Conservation (phyloP, 768 basidiomycete species). For the Phlegmacium glaucopus region DNA sequence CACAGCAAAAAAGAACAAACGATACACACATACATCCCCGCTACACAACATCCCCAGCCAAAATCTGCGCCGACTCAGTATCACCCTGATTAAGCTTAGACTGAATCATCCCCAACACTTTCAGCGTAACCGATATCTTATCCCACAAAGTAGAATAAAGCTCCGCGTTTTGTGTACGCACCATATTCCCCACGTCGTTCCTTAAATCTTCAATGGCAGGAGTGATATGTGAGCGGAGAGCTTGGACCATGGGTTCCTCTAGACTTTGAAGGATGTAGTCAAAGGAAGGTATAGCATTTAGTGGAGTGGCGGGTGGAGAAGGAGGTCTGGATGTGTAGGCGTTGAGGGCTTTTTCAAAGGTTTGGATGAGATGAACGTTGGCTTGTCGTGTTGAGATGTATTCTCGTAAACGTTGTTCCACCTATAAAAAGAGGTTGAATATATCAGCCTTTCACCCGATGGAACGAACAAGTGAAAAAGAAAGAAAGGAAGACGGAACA, state of each 20-base stretch:
- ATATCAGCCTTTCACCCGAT: background rate
- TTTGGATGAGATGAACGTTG: slow-evolving; percentile 8
- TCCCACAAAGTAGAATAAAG: slow-evolving; percentile 16
- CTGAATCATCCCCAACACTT: slow-evolving; percentile 9
- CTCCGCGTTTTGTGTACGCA: slow-evolving; percentile 15
- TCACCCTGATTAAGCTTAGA: slow-evolving; percentile 6
- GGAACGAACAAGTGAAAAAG: background rate
- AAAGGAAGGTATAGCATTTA: background rate
- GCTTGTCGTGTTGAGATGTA: slow-evolving; percentile 10
- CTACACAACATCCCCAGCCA: background rate
- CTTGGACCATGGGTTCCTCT: slow-evolving; percentile 12
- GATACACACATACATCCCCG: too few relatives aligned
- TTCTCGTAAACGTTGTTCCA: slow-evolving; percentile 8
- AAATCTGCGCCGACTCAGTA: background rate
- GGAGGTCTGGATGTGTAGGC: slow-evolving; percentile 16
- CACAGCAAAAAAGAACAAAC: too few relatives aligned
- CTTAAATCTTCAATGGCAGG: slow-evolving; percentile 16
- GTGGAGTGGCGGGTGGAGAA: slow-evolving; percentile 10
- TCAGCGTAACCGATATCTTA: slow-evolving; percentile 13
- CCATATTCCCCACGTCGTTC: slow-evolving; percentile 11
- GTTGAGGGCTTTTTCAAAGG: slow-evolving; percentile 19
- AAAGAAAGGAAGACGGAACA: background rate
- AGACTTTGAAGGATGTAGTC: slow-evolving; percentile 16
- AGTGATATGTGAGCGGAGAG: slow-evolving; percentile 9
- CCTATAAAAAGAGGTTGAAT: background rate